These are phyloP conservation scores for Pleurotus djamor DNA, from an alignment of 768 basidiomycete genomes.

Conservation along the genomic window DNA sequence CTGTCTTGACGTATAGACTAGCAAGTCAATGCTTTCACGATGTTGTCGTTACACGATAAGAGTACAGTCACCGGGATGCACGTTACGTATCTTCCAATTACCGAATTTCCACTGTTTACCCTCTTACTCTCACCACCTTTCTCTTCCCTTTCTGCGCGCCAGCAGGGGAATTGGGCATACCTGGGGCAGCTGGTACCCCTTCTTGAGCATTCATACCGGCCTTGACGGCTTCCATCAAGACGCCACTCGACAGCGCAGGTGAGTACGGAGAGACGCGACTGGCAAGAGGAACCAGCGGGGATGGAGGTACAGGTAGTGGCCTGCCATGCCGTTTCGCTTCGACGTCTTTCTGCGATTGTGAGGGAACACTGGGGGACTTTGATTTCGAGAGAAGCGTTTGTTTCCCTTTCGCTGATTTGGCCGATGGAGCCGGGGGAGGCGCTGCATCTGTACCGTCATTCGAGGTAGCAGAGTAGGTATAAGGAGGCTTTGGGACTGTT, in stretches of 20 bases:
- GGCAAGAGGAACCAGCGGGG: constrained; percentile 70
- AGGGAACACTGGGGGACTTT: constrained; percentile 33
- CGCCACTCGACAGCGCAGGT: constrained; percentile 72
- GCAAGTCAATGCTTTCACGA: not conserved
- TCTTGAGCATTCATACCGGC: constrained; percentile 78
- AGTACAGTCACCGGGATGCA: not conserved
- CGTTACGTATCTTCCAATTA: not conserved
- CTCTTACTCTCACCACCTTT: constrained; percentile 76
- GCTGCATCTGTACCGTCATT: constrained; percentile 24
- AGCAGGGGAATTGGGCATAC: constrained; percentile 25
- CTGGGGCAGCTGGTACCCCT: constrained; percentile 32
- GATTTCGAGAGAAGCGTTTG: constrained; percentile 43
- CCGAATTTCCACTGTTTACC: constrained; percentile 14
- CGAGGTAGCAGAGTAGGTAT: constrained; percentile 30
- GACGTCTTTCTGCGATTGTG: constrained; percentile 20
- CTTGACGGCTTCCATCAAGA: constrained; percentile 82
- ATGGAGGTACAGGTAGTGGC: constrained; percentile 67
- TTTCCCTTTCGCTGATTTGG: constrained; percentile 40
- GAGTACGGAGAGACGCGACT: constrained; percentile 79
- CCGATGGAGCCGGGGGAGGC: constrained; percentile 25
- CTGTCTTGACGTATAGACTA: not conserved
- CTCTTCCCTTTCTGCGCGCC: constrained; percentile 69
- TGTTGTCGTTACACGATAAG: not conserved
- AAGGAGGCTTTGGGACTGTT: constrained; percentile 63
- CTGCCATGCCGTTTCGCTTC: constrained; percentile 30